These are phyloP conservation scores for Trebouxiophyceae sp. DNA, from an alignment of 163 green algal genomes.

Conservation along the genomic window DNA sequence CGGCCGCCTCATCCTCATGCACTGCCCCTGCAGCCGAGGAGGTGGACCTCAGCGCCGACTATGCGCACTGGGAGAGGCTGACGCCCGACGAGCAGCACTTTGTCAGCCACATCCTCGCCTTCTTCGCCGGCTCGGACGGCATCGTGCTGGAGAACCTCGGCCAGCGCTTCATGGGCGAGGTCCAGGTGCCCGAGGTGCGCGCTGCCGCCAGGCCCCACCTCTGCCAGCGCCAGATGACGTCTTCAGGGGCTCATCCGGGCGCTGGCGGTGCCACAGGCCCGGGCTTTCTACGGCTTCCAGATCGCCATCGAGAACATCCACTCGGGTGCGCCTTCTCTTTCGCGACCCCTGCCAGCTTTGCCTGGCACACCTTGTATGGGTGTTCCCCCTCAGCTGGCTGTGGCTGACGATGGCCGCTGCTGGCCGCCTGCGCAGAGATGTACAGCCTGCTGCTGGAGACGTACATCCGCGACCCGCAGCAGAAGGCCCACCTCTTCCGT, in stretches of 20 bases:
- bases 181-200: slow-evolving; percentile 72
- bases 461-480: slow-evolving; percentile 72
- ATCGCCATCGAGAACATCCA: slow-evolving; percentile 99
- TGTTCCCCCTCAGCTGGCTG: no score
- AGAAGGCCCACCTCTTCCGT: slow-evolving; percentile 66
- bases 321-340: slow-evolving; percentile 46
- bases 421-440: slow-evolving; percentile 70
- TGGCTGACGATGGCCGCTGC: no score
- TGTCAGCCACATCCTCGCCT: slow-evolving; percentile 80
- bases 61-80: slow-evolving; percentile 77
- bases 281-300: slow-evolving; percentile 85
- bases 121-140: slow-evolving; percentile 86
- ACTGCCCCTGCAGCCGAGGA: slow-evolving; percentile 12
- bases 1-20: no score
- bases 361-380: no score
- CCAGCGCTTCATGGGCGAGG: slow-evolving; percentile 76
- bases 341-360: no score
- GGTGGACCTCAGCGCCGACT: slow-evolving; percentile 55
- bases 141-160: slow-evolving; percentile 93
- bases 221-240: no score
- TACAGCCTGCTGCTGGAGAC: slow-evolving; percentile 79
- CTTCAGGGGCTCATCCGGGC: not conserved
- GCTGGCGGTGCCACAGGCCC: slow-evolving; percentile 37
- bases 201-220: no score
- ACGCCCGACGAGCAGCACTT: slow-evolving; percentile 85